These are phyloP conservation scores for Saccharomycopsis babjevae DNA, from an alignment of 805 yeast species.

Conservation along the genomic window DNA sequence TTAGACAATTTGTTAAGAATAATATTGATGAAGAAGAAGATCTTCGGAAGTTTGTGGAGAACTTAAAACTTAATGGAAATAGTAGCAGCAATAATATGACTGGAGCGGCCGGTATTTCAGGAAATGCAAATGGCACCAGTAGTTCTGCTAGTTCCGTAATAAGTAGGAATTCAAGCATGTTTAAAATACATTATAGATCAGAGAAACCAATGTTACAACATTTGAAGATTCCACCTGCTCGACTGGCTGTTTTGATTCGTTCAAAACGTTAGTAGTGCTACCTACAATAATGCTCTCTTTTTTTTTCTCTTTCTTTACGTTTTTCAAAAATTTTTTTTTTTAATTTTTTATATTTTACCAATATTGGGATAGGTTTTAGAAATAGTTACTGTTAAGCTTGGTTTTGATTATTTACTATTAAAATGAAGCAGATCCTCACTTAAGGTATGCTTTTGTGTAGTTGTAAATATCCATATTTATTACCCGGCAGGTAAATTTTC, in stretches of 20 bases:
- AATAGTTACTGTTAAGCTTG: too few species aligned
- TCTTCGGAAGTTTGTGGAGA: neutral
- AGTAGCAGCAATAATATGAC: neutral
- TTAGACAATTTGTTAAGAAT: neutral
- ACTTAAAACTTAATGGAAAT: conserved; percentile 1
- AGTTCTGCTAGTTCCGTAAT: neutral
- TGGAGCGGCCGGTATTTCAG: neutral
- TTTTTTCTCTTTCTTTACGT: neutral
- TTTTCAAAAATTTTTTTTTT: neutral
- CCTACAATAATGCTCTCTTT: too few species aligned
- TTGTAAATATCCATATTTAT: too few species aligned
- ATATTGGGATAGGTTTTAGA: too few species aligned
- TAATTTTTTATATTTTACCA: neutral
- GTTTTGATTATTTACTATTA: too few species aligned
- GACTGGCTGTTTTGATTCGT: conserved; percentile 7
- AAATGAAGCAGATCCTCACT: too few species aligned
- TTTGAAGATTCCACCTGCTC: conserved; percentile 11
- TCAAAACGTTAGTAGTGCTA: neutral
- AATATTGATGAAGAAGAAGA: conserved; percentile 3
- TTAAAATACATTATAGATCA: conserved; percentile 2
- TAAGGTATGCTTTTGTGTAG: too few species aligned
- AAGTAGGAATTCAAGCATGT: neutral
- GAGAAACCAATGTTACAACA: conserved; percentile 12
- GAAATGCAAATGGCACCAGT: neutral
- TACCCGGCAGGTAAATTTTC: too few species aligned